Conservation (phyloP, 108 stramenopile species). For the Nannochloropsis salina region DNA sequence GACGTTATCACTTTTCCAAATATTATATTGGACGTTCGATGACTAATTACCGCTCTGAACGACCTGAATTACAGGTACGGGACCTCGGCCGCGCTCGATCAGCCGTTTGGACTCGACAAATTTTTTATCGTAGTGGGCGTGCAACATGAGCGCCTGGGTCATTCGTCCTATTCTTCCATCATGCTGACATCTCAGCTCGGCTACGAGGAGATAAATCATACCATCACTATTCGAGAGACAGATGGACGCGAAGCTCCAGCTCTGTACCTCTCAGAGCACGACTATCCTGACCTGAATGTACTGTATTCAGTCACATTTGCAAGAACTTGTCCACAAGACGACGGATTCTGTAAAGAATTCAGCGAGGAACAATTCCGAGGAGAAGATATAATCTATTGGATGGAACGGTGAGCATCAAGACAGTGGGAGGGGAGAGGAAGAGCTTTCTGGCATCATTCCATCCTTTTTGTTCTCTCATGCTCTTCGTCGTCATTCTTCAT, state of each 20-base stretch:
- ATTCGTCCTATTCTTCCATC: slow-evolving; percentile 17
- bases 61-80: neutral
- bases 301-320: neutral
- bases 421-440: neutral
- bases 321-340: neutral
- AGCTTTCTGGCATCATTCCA: neutral
- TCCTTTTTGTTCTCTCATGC: neutral
- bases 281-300: neutral
- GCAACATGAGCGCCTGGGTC: slow-evolving; percentile 14
- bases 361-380: neutral
- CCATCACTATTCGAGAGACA: neutral
- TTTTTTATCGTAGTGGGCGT: slow-evolving; percentile 7
- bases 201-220: neutral
- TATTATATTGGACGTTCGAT: too few species aligned
- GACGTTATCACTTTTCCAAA: too few species aligned
- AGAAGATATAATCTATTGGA: slow-evolving; percentile 1
- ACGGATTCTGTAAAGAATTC: neutral
- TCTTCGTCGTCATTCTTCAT: neutral
- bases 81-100: neutral
- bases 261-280: neutral
- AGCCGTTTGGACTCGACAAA: neutral
- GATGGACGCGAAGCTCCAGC: neutral
- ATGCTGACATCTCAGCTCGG: neutral
- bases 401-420: neutral
- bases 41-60: too few species aligned